Evolutionary conservation across 129 eudicot genomes (phyloP), one percentile per base, ranked within the genome.

Genomic region (Kitagawia praeruptora): DNA sequence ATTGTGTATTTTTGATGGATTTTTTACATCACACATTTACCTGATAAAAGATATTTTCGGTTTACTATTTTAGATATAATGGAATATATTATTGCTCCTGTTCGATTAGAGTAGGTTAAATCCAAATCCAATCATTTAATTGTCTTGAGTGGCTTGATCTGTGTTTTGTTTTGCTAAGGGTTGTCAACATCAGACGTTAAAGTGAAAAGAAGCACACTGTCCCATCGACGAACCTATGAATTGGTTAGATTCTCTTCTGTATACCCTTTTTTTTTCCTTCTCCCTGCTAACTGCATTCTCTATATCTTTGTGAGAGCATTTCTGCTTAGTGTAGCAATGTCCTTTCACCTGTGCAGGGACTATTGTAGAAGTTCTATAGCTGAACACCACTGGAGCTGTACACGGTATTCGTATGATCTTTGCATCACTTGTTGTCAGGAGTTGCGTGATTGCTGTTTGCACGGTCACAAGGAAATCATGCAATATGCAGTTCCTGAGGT

Each of bases 391-490:
- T 49, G 89, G 81, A 80, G 75, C 78, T 86, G 89, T 48, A 67
- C 84, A 6, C 47, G 15, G 0, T 83, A 85, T 75, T 27, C 75
- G 1, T 86, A 83, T 86, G 87, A 83, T 54, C 81, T 86, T 44
- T 86, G 87, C 71, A 83, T 86, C 78, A 70, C 41, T 54, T 86
- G 89, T 78, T 86, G 89, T 66, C 69, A 44, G 4, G 89, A 86
- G 80, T 7, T 31, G 34, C 34, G 34, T 31, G 71, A 77, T 56
- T 83, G 87, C 34, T n/a, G 27, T 49, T 31, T 81, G 42, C 83
- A 54, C 28, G 6, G 85, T 54, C 83, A 76, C 19, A 73, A 81
- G 13, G 83, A 56, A 75, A 79, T 51, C 23, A 40, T 71, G 31
- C 19, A 74, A 16, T 73, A 49, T 46, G 23, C 2, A 34, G 71